Conservation (phyloP, 192 early-diverging fungal species). For the Radiomyces spectabilis region DNA sequence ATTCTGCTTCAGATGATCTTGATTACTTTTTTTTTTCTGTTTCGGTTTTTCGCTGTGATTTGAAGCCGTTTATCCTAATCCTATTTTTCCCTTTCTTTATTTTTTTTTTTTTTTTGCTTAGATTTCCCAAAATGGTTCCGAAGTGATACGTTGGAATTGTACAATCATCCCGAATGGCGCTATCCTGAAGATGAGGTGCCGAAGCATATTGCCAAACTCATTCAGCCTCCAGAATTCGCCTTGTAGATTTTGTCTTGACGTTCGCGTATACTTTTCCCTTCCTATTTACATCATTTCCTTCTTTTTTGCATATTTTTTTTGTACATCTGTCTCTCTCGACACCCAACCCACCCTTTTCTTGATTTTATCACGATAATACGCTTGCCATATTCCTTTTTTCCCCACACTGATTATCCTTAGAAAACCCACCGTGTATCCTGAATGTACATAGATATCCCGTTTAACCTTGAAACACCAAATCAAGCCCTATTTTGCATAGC, state of each 20-base stretch:
- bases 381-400: too few species aligned
- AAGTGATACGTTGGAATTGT: constrained; percentile 15
- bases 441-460: too few species aligned
- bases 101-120: not conserved
- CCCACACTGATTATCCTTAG: too few species aligned
- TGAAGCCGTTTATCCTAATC: too few species aligned
- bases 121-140: constrained; percentile 19
- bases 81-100: not conserved
- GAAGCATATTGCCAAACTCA: not conserved
- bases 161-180: constrained; percentile 25
- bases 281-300: not conserved
- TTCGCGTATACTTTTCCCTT: not conserved
- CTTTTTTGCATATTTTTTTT: not conserved
- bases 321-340: not conserved
- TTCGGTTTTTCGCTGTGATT: too few species aligned
- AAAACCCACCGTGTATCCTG: too few species aligned
- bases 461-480: too few species aligned
- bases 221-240: not conserved
- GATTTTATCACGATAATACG: too few species aligned
- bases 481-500: too few species aligned
- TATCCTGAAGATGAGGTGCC: constrained; percentile 25
- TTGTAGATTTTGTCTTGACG: not conserved
- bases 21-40: too few species aligned
- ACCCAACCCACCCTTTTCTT: not conserved
- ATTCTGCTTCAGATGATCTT: too few species aligned